Evolutionary conservation across 306 rosid genomes (phyloP).

Genomic region (Quercus dentata): DNA sequence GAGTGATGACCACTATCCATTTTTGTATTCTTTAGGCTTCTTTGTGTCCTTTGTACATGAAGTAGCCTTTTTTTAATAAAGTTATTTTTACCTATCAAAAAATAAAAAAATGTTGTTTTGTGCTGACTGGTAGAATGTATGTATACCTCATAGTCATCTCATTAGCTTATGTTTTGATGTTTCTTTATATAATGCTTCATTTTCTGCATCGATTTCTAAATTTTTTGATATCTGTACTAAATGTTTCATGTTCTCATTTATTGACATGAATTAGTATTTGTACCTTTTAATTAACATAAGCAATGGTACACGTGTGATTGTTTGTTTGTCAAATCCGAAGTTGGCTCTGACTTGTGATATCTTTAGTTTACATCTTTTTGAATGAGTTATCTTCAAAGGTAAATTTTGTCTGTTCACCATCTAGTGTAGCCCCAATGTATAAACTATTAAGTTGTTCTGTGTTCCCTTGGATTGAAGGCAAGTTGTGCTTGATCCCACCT

Average conservation of each 20-base stretch:
- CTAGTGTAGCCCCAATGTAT: background rate
- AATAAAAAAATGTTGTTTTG: too few relatives aligned
- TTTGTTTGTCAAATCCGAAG: background rate
- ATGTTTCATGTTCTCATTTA: background rate
- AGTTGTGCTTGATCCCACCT: background rate
- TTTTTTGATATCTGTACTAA: background rate
- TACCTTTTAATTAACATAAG: background rate
- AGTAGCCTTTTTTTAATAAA: too few relatives aligned
- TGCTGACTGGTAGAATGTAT: background rate
- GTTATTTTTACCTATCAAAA: too few relatives aligned
- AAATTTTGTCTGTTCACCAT: background rate
- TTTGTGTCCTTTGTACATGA: too few relatives aligned
- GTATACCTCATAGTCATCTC: background rate
- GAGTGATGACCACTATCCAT: background rate
- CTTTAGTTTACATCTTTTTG: background rate
- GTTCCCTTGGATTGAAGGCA: background rate
- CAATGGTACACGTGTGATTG: too few relatives aligned
- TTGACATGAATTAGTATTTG: background rate
- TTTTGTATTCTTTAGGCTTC: too few relatives aligned
- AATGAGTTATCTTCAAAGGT: too few relatives aligned
- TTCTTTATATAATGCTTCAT: background rate
- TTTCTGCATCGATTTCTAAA: background rate
- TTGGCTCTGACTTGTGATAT: background rate
- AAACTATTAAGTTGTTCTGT: background rate
- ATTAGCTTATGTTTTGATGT: background rate